Conservation (phyloP, 1,284 basidiomycete species). For the Papiliotrema nemorosa region DNA sequence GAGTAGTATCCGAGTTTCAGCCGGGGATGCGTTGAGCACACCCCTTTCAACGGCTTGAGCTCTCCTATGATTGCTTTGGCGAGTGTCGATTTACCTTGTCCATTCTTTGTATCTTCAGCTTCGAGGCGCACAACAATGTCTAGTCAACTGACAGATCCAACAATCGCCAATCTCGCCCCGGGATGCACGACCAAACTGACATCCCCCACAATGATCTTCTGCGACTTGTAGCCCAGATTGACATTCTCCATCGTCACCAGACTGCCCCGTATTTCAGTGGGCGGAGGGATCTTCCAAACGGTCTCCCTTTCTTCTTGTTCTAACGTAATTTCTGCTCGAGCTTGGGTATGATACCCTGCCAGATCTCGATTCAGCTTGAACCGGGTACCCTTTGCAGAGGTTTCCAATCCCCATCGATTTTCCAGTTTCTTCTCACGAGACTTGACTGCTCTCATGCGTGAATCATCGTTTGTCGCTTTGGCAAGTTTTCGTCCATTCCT, state of each 20-base stretch:
- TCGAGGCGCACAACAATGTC: background rate
- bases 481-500: constrained; percentile 46
- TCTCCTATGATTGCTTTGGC: constrained; percentile 58
- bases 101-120: constrained; percentile 44
- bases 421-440: constrained; percentile 63
- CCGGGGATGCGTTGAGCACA: constrained; percentile 58
- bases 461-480: background rate
- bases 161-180: constrained; percentile 58
- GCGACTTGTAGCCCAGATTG: constrained; percentile 47
- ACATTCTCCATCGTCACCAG: constrained; percentile 57
- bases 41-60: constrained; percentile 56
- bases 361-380: constrained; percentile 67
- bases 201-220: constrained; percentile 53
- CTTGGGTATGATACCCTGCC: constrained; percentile 54
- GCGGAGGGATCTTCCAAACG: constrained; percentile 54
- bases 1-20: constrained; percentile 56
- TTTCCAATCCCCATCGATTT: constrained; percentile 59
- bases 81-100: constrained; percentile 62
- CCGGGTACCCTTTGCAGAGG: constrained; percentile 52
- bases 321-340: constrained; percentile 51
- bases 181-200: constrained; percentile 60
- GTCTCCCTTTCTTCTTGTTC: constrained; percentile 55
- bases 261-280: constrained; percentile 56
- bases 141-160: constrained; percentile 51
- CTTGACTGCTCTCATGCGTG: constrained; percentile 54